phyloP scores from a whole-genome alignment of 2,329 filamentous ascomycete species.

The Colletotrichum camelliae region DNA sequence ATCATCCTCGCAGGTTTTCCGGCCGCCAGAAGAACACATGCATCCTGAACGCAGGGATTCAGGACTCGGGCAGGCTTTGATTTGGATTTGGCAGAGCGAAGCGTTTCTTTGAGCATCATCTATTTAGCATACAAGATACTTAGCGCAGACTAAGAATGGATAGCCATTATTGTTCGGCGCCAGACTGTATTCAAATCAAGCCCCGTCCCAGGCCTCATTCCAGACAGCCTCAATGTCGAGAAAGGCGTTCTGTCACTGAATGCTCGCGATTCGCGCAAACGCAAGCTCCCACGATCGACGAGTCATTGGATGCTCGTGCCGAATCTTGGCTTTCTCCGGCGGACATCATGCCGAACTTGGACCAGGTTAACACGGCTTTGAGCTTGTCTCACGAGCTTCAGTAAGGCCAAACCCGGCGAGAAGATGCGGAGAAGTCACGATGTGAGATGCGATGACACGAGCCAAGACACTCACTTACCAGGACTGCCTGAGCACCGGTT shows the following conservation, averaged over 20 bases:
- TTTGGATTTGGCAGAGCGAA: not conserved
- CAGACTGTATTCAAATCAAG: not conserved
- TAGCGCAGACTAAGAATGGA: not conserved
- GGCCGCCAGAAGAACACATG: not conserved
- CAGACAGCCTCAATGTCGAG: not conserved
- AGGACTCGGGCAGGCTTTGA: not conserved
- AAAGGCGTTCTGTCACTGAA: not conserved
- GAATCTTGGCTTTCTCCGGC: not conserved
- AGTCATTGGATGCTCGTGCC: not conserved
- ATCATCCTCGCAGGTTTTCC: not conserved
- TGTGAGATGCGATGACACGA: not conserved
- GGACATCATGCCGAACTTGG: not conserved
- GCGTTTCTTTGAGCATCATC: not conserved
- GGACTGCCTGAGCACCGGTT: not conserved
- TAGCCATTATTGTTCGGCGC: not conserved
- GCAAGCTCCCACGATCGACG: not conserved
- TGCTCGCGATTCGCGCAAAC: not conserved
- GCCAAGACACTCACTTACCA: not conserved
- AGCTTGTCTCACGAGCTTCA: not conserved
- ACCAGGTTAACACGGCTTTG: not conserved
- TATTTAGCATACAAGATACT: not conserved
- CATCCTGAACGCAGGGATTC: not conserved
- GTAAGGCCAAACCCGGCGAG: not conserved
- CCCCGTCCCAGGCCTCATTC: not conserved
- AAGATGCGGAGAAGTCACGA: not conserved